phyloP scores from a whole-genome alignment of 2,329 filamentous ascomycete species.

The Sclerotinia spermophila region DNA sequence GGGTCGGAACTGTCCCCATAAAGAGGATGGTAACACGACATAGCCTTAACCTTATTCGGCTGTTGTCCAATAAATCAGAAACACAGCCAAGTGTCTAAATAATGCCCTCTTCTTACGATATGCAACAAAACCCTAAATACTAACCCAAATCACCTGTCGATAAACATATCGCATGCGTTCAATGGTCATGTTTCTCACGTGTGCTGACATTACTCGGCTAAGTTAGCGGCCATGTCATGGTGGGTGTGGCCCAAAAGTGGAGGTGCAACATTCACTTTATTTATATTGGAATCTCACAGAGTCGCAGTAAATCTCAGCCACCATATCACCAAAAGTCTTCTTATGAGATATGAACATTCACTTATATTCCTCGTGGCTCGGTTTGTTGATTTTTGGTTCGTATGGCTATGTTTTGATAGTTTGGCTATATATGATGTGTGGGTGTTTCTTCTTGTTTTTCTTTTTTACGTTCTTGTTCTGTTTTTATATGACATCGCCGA shows the following conservation, averaged over 20 bases:
- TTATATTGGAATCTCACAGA: neutral
- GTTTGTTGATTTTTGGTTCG: neutral
- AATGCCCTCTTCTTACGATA: neutral
- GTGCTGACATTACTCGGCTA: neutral
- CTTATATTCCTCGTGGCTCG: neutral
- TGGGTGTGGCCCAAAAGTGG: neutral
- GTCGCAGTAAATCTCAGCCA: conserved; percentile 9
- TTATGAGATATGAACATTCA: neutral
- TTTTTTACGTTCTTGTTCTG: neutral
- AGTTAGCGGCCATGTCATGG: neutral
- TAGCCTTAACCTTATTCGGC: too few species aligned
- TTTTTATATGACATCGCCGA: neutral
- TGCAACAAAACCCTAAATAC: neutral
- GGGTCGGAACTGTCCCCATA: neutral
- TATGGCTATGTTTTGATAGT: neutral
- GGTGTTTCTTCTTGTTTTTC: neutral
- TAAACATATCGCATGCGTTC: neutral
- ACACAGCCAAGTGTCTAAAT: neutral
- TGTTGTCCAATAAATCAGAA: neutral
- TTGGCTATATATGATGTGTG: neutral
- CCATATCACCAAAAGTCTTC: neutral
- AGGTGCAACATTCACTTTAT: neutral
- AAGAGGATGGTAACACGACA: neutral
- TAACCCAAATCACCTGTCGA: neutral
- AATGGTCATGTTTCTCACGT: conserved; percentile 1